These are phyloP conservation scores for Rhododendron simsii DNA, from an alignment of 148 eudicot species.

Conservation along the genomic window DNA sequence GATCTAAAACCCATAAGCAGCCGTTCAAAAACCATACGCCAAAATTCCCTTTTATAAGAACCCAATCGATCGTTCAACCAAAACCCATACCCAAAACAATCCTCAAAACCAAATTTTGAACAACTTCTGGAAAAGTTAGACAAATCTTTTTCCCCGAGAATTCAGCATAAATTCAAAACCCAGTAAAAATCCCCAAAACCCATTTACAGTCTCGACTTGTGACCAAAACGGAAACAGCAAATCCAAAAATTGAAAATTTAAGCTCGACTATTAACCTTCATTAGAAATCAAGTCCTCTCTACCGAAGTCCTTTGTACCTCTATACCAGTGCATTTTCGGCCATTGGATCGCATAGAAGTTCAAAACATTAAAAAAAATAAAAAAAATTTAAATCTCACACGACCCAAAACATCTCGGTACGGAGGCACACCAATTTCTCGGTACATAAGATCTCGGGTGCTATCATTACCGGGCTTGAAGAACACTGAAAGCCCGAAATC, in stretches of 20 bases:
- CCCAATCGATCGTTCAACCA: neutral
- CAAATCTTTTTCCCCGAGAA: neutral
- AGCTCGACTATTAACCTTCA: neutral
- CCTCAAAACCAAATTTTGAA: neutral
- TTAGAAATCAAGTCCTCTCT: no score
- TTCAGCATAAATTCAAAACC: neutral
- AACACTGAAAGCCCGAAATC: conserved; percentile 87
- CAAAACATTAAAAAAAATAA: no score
- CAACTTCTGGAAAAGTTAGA: neutral
- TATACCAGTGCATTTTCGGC: neutral
- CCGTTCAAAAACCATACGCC: neutral
- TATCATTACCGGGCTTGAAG: conserved; percentile 59
- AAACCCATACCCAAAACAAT: neutral
- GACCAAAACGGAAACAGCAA: neutral
- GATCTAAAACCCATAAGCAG: neutral
- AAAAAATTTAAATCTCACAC: neutral
- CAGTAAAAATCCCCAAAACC: neutral
- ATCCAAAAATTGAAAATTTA: neutral
- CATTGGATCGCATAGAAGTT: neutral
- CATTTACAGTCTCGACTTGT: neutral
- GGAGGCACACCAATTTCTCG: neutral
- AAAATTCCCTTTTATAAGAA: neutral
- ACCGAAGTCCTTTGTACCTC: no score
- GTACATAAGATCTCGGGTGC: neutral
- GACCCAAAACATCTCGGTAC: neutral